Percentiles rank a stretch among this genome's conserved stretches.
These are phyloP conservation scores for Polygonum aviculare DNA, from an alignment of 148 eudicot species.

Conservation along the genomic window DNA sequence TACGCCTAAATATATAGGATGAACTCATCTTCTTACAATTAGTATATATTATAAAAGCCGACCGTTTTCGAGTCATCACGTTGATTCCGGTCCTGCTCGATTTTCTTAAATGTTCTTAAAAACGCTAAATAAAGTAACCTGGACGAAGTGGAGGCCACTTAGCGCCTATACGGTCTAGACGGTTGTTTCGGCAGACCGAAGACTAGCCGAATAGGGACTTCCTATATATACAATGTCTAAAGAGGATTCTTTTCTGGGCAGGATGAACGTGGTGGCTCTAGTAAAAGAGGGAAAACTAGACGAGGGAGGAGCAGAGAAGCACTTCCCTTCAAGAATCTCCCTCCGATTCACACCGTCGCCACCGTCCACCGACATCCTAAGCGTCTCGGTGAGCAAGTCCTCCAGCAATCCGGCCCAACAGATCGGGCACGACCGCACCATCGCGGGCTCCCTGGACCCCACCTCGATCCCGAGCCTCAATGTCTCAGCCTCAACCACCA, in stretches of 20 bases:
- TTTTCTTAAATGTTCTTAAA: no score
- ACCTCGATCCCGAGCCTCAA: conserved; percentile 38
- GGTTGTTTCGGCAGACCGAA: no score
- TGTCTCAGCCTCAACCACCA: conserved; percentile 46
- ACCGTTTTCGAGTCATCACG: no score
- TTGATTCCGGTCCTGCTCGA: no score
- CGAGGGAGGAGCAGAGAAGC: conserved; percentile 79
- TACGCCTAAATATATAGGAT: no score
- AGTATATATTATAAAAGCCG: no score
- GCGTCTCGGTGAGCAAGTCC: conserved; percentile 72
- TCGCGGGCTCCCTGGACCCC: conserved; percentile 57
- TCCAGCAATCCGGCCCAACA: conserved; percentile 59
- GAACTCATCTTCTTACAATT: no score
- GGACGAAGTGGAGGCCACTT: no score
- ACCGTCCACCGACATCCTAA: conserved; percentile 37
- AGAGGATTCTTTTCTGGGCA: conserved; percentile 5
- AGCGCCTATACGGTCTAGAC: no score
- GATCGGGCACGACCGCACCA: conserved; percentile 34
- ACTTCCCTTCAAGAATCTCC: conserved; percentile 79
- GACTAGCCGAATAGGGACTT: no score
- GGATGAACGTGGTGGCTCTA: conserved; percentile 62
- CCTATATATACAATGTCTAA: no score
- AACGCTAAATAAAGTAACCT: no score
- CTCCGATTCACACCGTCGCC: conserved; percentile 54
- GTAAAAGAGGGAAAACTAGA: conserved; percentile 40